Conservation (phyloP, 352 stramenopile genomes). For the Globisporangium carolinianum region DNA sequence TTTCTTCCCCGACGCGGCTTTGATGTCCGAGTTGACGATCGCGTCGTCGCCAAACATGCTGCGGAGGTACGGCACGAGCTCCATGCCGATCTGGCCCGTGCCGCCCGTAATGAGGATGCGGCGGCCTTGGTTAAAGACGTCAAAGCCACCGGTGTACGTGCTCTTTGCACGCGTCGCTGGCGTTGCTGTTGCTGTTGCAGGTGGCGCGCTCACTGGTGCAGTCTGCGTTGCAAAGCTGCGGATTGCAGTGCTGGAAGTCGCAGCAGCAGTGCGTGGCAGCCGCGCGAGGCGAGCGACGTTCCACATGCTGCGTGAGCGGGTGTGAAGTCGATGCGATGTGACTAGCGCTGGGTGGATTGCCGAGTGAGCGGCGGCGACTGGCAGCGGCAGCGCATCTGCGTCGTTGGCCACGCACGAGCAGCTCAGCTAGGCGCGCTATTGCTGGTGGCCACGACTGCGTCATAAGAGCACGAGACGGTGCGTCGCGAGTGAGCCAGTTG, state of each 20-base stretch:
- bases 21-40: constrained; percentile 84
- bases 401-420: neutral
- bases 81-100: constrained; percentile 84
- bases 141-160: constrained; percentile 44
- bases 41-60: constrained; percentile 45
- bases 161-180: constrained; percentile 16
- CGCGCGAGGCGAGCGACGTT: constrained; percentile 9
- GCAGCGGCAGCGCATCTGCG: too few species aligned
- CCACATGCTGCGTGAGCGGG: constrained; percentile 5
- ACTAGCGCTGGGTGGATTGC: neutral
- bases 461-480: constrained; percentile 8
- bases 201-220: constrained; percentile 6
- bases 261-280: constrained; percentile 1
- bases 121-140: constrained; percentile 39
- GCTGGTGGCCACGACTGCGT: neutral
- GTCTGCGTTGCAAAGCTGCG: constrained; percentile 9
- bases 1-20: constrained; percentile 32
- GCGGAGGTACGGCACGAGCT: constrained; percentile 76
- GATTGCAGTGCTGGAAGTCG: neutral
- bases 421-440: neutral
- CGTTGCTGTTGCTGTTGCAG: constrained; percentile 8
- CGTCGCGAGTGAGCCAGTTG: neutral
- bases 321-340: neutral
- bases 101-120: constrained; percentile 76
- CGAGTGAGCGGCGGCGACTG: constrained; percentile 1